Base-by-base conservation (phyloP, 306 rosid species). In the Malus fusca region DNA sequence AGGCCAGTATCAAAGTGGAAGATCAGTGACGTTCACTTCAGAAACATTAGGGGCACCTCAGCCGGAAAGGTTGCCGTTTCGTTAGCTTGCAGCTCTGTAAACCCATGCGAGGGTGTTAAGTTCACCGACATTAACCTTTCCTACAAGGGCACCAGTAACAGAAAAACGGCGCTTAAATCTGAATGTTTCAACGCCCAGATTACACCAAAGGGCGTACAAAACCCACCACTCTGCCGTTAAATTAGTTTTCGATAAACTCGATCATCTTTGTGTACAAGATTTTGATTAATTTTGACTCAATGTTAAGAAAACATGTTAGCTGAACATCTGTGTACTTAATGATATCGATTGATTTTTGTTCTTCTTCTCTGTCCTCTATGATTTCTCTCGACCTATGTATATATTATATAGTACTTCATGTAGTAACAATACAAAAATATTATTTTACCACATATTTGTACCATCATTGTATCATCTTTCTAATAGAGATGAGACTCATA, bases 1-100 rank as follows among this genome's bases (percentile, higher is more conserved):
- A 43, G 68, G 3, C 4, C 55, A 76, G 76, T 67, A 13, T 91
- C 96, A 4, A 82, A 66, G 48, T 88, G 92, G 90, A 87, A 87
- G 91, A 69, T 89, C 1, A 84, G 85, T 3, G 75, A 88, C 25
- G 78, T 87, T 11, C 96, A 84, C 78, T 92, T 92, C 87, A 88
- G 73, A 52, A 84, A 78, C 65, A 87, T 92, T 8, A 80, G 10
- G 11, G 97, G 97, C 25, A 78, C 89, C 0, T 78, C 96, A 4
- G 14, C 31, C 13, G 75, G 90, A 11, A 84, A 87, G 26, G 25
- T 83, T 17, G 86, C 86, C 0, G 82, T 92, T 13, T 77, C 88
- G 19, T 76, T 92, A 11, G 80, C 71, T 21, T 92, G 97, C 78
- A 92, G 97, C 70, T 14, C 72, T 1, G 5, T 0, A 31, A 66